These are phyloP conservation scores for Sonneratia alba DNA, from an alignment of 345 rosid genomes.

Conservation along the genomic window DNA sequence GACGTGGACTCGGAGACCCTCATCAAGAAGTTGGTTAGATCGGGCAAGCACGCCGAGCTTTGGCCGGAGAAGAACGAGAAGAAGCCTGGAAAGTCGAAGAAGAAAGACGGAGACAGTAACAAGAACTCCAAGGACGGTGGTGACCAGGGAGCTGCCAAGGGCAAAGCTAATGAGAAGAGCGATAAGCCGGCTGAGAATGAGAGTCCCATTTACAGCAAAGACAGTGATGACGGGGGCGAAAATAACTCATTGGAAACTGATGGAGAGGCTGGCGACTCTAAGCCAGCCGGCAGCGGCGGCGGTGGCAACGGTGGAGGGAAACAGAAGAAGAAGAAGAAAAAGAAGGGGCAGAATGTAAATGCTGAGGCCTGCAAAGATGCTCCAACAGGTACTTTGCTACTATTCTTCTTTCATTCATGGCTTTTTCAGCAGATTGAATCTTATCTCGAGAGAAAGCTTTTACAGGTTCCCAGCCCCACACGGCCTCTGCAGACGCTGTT, in stretches of 20 bases:
- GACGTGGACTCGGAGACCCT: slow-evolving; percentile 43
- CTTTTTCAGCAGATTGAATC: not conserved
- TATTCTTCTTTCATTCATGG: not conserved
- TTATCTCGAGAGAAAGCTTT: not conserved
- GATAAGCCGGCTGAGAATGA: slow-evolving; percentile 2
- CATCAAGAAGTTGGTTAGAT: slow-evolving; percentile 39
- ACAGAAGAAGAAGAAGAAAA: slow-evolving; percentile 38
- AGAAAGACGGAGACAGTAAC: slow-evolving; percentile 18
- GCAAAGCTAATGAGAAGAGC: slow-evolving; percentile 6
- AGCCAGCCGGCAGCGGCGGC: slow-evolving; percentile 4
- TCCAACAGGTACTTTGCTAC: not conserved
- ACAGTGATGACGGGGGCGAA: not conserved
- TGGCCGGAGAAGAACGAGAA: slow-evolving; percentile 39
- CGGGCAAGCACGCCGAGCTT: slow-evolving; percentile 57
- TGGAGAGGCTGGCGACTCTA: slow-evolving; percentile 11
- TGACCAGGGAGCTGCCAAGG: slow-evolving; percentile 10
- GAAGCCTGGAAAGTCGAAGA: slow-evolving; percentile 23
- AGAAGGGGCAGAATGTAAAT: slow-evolving; percentile 11
- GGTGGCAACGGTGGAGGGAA: slow-evolving; percentile 12
- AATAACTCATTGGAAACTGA: slow-evolving; percentile 10
- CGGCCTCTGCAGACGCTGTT: not conserved
- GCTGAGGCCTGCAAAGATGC: slow-evolving; percentile 12
- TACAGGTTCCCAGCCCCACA: not conserved
- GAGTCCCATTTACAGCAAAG: not conserved
- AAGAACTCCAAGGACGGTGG: slow-evolving; percentile 8